Evolutionary conservation across 2,329 filamentous ascomycete genomes (phyloP).

Genomic region (Colletotrichum aenigma): DNA sequence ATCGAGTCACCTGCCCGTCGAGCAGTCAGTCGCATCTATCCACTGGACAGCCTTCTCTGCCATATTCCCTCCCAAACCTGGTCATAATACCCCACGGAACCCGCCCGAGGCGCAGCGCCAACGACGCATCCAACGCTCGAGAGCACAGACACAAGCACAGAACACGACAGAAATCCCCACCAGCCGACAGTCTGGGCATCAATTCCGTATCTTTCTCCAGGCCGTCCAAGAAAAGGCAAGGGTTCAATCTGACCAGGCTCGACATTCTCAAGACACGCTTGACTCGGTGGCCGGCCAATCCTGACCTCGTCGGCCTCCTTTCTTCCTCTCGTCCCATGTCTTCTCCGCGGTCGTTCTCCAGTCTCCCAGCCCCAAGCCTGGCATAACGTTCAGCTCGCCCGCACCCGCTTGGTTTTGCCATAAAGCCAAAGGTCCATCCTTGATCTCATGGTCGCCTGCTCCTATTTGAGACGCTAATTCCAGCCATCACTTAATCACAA

Average conservation of each 20-base stretch:
- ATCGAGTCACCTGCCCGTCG: constrained; percentile 2
- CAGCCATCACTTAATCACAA: constrained; percentile 1
- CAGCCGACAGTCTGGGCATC: background rate
- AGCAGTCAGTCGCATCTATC: background rate
- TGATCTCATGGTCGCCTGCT: constrained; percentile 3
- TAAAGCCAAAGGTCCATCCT: constrained; percentile 15
- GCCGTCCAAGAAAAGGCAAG: no score
- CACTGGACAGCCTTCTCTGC: background rate
- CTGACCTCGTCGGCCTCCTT: background rate
- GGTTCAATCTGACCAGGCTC: no score
- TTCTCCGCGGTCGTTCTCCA: background rate
- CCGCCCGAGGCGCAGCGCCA: constrained; percentile 12
- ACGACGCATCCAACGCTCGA: background rate
- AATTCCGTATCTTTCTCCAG: background rate
- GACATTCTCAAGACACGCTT: background rate
- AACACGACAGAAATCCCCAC: background rate
- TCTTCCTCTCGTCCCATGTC: background rate
- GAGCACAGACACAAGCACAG: background rate
- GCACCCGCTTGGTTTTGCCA: background rate
- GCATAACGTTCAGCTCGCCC: background rate
- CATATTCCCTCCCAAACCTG: background rate
- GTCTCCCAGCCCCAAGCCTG: background rate
- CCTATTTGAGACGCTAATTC: constrained; percentile 10
- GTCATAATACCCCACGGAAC: background rate
- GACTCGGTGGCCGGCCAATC: constrained; percentile 1